Base-by-base conservation (phyloP, 805 yeast genomes). In the Saitoella complicata region DNA sequence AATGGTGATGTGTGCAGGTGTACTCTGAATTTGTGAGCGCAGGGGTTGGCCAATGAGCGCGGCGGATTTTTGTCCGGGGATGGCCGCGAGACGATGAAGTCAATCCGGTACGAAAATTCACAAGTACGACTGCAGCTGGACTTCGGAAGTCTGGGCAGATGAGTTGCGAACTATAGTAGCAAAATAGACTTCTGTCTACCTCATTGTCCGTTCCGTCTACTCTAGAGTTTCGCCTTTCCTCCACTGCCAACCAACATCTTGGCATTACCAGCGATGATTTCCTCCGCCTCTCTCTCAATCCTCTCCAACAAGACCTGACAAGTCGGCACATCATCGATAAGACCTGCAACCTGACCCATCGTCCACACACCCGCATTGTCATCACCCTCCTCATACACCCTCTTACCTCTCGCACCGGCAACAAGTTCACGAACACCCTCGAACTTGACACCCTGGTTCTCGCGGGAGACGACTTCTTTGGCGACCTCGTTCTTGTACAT, bases 351-450 rank as follows among this genome's bases (percentile, higher is more conserved):
- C 49, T 57, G 57, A 29, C 63, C 63, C 29, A 51, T 40, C 5
- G 61, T 52, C 63, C 63, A 59, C 46, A 59, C 53, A 5, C 63
- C 63, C 5, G 45, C 46, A 29, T 59, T 51, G 9, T 49, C 45
- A 40, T 59, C 59, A 30, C 63, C 63, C 36, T 51, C 53, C 37
- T 42, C 46, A 43, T 58, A 58, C 11, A 55, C 62, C 40, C 46
- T 43, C 13, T 49, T 47, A 30, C 63, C 63, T 7, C 57, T 47
- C 3, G 46, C 48, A 9, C 63, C 63, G 10, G 59, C 45, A 53
- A 59, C 56, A 41, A 57, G 52, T 5, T 43, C 37, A 8, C 46
- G 46, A 12, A 59, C 55, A 32, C 56, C 53, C 32, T 40, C 45
- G 48, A 59, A 59, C 45, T 50, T 44, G 11, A 46, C 55, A 6